Evolutionary conservation across 2,329 filamentous ascomycete species (phyloP), one percentile per base, ranked within the genome.

Genomic region (Claviceps sp.): DNA sequence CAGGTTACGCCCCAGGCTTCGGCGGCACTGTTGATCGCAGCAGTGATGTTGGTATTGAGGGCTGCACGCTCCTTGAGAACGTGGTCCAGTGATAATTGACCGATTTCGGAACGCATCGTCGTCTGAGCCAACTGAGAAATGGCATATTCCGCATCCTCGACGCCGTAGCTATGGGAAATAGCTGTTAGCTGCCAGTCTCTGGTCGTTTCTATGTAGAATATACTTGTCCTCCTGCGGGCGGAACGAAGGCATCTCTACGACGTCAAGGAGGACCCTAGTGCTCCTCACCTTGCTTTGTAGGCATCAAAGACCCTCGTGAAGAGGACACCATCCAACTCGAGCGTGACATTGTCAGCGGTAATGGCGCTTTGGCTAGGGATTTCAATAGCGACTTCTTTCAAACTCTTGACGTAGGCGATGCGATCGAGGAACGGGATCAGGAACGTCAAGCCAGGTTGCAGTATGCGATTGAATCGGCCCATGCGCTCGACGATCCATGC

Each of bases 401-500:
- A 74, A 59, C 87, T 95, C 77, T 95, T 96, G 59, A 98, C 93
- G 67, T 98, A 98, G 61, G 93, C 87, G 67, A 98, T 97, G 56
- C 89, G 85, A 70, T 98, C 93, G 67, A 98, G 73, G 59, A 97
- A 86, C 1, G 93, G 93, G 51, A 93, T 77, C 59, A 98, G 72
- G 56, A 98, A 78, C 22, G 93, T 90, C 56, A 98, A 75, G 53
- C 93, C 93, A 3, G 93, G 93, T 62, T 96, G 81, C 49, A 98
- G 74, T 63, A 98, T 96, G 55, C 90, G 81, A 71, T 88, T 85
- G 74, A 95, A 98, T 70, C 90, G 93, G 62, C 93, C 93, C 93
- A 98, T 98, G 65, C 93, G 90, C 79, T 98, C 93, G 53, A 98
- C 93, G 54, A 98, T 91, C 93, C 93, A 98, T 68, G 93, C 93